Evolutionary conservation across 2,329 filamentous ascomycete genomes (phyloP).

Genomic region (Colletotrichum falcatum): DNA sequence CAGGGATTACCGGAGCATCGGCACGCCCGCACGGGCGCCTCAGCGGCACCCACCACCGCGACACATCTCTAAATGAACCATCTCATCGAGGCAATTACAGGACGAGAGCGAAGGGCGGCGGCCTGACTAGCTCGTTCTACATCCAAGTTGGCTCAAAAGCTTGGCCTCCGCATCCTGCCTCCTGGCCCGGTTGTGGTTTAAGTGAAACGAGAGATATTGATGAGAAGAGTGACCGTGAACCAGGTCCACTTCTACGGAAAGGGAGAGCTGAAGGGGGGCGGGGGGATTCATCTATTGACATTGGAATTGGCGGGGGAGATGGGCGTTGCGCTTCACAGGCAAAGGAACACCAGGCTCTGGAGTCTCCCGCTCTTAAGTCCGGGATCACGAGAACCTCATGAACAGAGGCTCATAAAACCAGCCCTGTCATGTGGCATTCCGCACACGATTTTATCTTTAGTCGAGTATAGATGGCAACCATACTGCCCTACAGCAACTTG

Average conservation of each 20-base stretch:
- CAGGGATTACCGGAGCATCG: conserved; percentile 23
- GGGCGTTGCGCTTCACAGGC: neutral
- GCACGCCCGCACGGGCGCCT: conserved; percentile 26
- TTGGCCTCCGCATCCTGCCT: conserved; percentile 29
- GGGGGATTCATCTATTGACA: neutral
- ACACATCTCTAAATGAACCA: neutral
- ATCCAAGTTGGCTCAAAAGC: conserved; percentile 21
- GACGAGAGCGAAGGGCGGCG: neutral
- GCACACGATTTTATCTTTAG: neutral
- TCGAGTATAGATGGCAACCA: neutral
- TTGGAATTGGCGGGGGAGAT: neutral
- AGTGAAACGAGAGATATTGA: neutral
- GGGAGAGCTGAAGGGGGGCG: too few relatives aligned
- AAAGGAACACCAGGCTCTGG: too few relatives aligned
- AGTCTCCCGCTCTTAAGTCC: neutral
- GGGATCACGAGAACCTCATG: neutral
- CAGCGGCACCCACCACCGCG: neutral
- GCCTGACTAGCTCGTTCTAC: neutral
- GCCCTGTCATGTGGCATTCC: neutral
- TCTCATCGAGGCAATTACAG: neutral
- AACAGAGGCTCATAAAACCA: neutral
- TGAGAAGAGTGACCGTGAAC: too few relatives aligned
- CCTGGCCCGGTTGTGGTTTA: neutral
- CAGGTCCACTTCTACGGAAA: neutral
- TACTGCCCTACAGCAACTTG: neutral